Conservation (phyloP, 2,329 filamentous ascomycete genomes). For the Immersiporthe knoxdaviesiana region DNA sequence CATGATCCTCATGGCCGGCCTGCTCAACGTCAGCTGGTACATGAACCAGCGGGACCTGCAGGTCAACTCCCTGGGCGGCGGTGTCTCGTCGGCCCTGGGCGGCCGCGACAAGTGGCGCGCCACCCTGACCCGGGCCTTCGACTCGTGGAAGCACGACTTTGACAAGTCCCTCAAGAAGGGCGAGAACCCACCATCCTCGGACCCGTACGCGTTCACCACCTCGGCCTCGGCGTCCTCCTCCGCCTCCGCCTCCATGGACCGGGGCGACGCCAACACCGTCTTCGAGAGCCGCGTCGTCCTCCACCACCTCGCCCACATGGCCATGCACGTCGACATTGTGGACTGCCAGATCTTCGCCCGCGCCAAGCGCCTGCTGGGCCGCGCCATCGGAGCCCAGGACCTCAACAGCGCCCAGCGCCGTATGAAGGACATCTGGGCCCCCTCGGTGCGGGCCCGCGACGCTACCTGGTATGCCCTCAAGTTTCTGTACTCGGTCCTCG, state of each 20-base stretch:
- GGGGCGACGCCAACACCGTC: slow-evolving; percentile 66
- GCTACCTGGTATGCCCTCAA: slow-evolving; percentile 91
- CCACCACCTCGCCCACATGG: slow-evolving; percentile 95
- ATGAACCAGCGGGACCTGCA: slow-evolving; percentile 96
- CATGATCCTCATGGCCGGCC: slow-evolving; percentile 89
- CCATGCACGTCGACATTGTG: slow-evolving; percentile 96
- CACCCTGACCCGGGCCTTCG: slow-evolving; percentile 83
- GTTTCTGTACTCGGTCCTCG: slow-evolving; percentile 82
- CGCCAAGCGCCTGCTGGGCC: slow-evolving; percentile 80
- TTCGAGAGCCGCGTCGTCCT: slow-evolving; percentile 88
- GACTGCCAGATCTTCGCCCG: slow-evolving; percentile 96
- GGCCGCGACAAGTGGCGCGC: slow-evolving; percentile 90
- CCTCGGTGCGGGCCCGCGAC: slow-evolving; percentile 83
- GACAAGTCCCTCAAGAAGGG: slow-evolving; percentile 75
- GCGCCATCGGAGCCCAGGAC: slow-evolving; percentile 81
- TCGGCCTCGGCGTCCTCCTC: slow-evolving; percentile 43
- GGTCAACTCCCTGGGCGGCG: slow-evolving; percentile 76
- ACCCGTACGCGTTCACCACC: slow-evolving; percentile 57
- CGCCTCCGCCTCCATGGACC: slow-evolving; percentile 49
- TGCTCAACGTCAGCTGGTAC: slow-evolving; percentile 94
- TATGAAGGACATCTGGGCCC: slow-evolving; percentile 89
- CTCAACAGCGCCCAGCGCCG: slow-evolving; percentile 77
- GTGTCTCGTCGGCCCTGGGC: slow-evolving; percentile 77
- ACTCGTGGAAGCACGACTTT: slow-evolving; percentile 91
- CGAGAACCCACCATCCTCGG: slow-evolving; percentile 48